phyloP scores from a whole-genome alignment of 139 green algal genomes.

The Chlamydomonas sphaeroides region DNA sequence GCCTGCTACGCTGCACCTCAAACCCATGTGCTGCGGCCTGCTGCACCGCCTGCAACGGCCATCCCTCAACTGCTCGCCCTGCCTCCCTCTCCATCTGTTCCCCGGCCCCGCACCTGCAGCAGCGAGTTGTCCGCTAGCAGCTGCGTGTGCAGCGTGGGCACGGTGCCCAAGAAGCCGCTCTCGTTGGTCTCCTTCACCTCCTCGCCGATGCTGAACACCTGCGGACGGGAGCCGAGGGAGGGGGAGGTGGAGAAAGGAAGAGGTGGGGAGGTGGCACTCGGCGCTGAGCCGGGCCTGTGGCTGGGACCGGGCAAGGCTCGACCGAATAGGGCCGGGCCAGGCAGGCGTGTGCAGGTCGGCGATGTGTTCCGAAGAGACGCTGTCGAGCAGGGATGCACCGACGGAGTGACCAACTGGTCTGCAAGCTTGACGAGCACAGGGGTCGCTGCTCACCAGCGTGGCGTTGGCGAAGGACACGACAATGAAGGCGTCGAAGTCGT shows the following conservation, averaged over 20 bases:
- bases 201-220: slow-evolving; percentile 88
- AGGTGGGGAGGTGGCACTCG: too few relatives aligned
- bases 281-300: too few relatives aligned
- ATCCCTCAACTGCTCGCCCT: background rate
- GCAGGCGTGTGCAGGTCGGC: too few relatives aligned
- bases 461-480: slow-evolving; percentile 97
- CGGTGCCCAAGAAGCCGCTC: slow-evolving; percentile 90
- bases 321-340: too few relatives aligned
- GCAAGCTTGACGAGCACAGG: too few relatives aligned
- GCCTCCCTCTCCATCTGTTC: background rate
- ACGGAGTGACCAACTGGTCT: too few relatives aligned
- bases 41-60: too few relatives aligned
- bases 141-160: slow-evolving; percentile 82
- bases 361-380: too few relatives aligned
- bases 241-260: background rate
- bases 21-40: too few relatives aligned
- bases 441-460: slow-evolving; percentile 84
- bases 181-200: slow-evolving; percentile 98
- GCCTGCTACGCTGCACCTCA: too few relatives aligned
- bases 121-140: slow-evolving; percentile 93
- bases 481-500: slow-evolving; percentile 96
- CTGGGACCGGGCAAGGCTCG: too few relatives aligned
- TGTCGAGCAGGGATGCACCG: too few relatives aligned
- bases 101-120: slow-evolving; percentile 77
- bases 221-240: background rate